Conservation (phyloP, 2,329 filamentous ascomycete genomes). For the Aspergillus carbonarius region DNA sequence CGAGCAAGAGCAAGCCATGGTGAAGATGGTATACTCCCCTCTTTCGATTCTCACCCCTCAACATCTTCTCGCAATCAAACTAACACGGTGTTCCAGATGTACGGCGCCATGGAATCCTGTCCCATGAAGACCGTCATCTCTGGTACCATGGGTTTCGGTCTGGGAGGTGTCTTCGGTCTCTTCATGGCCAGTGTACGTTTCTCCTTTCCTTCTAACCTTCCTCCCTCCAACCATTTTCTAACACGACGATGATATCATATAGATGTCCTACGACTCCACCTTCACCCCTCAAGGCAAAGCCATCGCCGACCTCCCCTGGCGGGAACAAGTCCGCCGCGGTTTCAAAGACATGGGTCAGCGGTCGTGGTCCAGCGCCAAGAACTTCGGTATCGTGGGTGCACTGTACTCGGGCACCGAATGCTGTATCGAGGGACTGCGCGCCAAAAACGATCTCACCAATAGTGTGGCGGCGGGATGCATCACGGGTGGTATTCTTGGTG, state of each 20-base stretch:
- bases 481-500: conserved; percentile 83
- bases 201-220: neutral
- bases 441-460: conserved; percentile 91
- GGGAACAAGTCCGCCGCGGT: conserved; percentile 78
- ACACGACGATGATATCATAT: neutral
- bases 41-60: neutral
- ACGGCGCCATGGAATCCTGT: conserved; percentile 87
- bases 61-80: neutral
- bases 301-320: conserved; percentile 68
- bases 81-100: conserved; percentile 58
- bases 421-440: conserved; percentile 83
- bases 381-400: conserved; percentile 90
- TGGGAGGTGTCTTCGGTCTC: conserved; percentile 90
- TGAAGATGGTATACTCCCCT: conserved; percentile 41
- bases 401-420: conserved; percentile 93
- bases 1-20: conserved; percentile 50
- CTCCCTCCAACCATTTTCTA: neutral
- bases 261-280: conserved; percentile 99
- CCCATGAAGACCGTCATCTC: conserved; percentile 84
- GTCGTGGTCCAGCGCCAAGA: conserved; percentile 81
- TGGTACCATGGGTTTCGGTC: conserved; percentile 88
- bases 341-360: conserved; percentile 93
- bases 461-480: conserved; percentile 84
- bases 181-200: conserved; percentile 91
- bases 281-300: conserved; percentile 61